phyloP scores from a whole-genome alignment of 176 grass and related monocot species.

The Avena sativa region DNA sequence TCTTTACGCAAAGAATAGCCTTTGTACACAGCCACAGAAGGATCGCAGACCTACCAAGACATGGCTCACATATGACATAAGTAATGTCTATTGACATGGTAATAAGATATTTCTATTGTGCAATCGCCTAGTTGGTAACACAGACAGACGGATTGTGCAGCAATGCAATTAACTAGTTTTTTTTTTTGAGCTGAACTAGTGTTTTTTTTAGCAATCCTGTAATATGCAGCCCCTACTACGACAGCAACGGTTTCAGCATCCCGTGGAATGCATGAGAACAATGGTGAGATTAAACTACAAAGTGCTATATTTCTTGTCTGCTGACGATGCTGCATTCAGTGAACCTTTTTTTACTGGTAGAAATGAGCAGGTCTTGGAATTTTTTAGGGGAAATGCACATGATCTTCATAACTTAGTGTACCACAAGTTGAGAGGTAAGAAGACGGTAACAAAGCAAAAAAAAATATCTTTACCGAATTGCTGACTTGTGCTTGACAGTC shows the following conservation, averaged over 20 bases:
- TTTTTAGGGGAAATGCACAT: no score
- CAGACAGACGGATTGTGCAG: background rate
- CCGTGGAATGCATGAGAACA: background rate
- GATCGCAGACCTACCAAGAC: slow-evolving; percentile 59
- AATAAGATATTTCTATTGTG: no score
- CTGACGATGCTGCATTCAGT: no score
- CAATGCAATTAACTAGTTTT: background rate
- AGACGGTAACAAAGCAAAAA: no score
- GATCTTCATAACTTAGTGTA: no score
- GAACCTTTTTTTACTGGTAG: no score
- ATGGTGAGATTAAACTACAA: background rate
- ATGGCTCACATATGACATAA: background rate
- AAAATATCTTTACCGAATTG: slow-evolving; percentile 54
- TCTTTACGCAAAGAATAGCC: slow-evolving; percentile 73
- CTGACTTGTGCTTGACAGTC: slow-evolving; percentile 91
- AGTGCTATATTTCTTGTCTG: no score
- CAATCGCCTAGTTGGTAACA: background rate
- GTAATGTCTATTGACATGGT: background rate
- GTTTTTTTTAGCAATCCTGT: background rate
- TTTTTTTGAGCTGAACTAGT: no score
- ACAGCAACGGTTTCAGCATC: background rate
- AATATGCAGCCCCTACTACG: background rate
- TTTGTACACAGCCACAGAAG: slow-evolving; percentile 76
- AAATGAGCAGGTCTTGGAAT: no score
- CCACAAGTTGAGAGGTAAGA: no score